A percentile compares a stretch with the other conserved stretches of the same genome.
Conservation (phyloP, 768 basidiomycete species). For the Lentinula raphanica region DNA sequence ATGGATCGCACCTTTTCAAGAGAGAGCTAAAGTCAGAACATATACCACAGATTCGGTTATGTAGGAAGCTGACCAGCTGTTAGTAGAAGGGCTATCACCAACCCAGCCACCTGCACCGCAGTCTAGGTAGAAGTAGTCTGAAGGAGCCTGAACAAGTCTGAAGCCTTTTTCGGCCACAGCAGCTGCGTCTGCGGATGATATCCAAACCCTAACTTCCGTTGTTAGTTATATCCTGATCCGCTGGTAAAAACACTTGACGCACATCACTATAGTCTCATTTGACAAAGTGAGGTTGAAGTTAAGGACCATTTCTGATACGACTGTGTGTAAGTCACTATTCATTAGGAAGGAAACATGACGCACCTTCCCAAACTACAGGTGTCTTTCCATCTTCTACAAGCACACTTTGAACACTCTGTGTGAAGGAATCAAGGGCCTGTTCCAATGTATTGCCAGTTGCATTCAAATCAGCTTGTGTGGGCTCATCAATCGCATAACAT, state of each 20-base stretch:
- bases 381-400: slow-evolving; percentile 58
- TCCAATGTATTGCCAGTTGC: slow-evolving; percentile 47
- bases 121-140: slow-evolving; percentile 79
- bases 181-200: slow-evolving; percentile 54
- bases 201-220: slow-evolving; percentile 56
- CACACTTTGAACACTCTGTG: slow-evolving; percentile 50
- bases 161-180: slow-evolving; percentile 57
- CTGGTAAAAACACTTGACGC: slow-evolving; percentile 12
- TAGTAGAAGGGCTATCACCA: slow-evolving; percentile 32
- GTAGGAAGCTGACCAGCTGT: slow-evolving; percentile 47
- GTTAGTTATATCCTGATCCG: neutral
- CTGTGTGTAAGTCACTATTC: neutral
- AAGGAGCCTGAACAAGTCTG: slow-evolving; percentile 61
- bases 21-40: neutral
- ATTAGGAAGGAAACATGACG: slow-evolving; percentile 1
- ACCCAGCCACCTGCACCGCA: slow-evolving; percentile 69
- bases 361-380: slow-evolving; percentile 80
- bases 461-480: slow-evolving; percentile 52
- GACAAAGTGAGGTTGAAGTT: slow-evolving; percentile 42
- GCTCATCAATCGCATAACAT: slow-evolving; percentile 60
- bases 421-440: slow-evolving; percentile 61
- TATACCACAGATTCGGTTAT: neutral
- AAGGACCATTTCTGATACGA: slow-evolving; percentile 57
- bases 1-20: slow-evolving; percentile 45
- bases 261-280: slow-evolving; percentile 57